phyloP scores from a whole-genome alignment of 805 yeast species.

The Lipomyces mesembrius region DNA sequence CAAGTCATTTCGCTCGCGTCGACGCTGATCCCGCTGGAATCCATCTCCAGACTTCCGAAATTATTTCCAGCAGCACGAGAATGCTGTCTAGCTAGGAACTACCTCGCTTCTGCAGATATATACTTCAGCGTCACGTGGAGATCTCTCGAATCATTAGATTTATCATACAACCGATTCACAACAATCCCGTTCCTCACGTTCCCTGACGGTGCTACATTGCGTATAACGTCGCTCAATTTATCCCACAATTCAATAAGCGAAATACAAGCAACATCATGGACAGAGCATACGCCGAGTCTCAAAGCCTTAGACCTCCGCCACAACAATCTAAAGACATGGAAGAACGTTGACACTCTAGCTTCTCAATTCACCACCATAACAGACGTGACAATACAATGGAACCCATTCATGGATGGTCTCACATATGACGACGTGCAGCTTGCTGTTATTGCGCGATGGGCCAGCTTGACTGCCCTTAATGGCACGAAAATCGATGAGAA shows the following conservation, averaged over 20 bases:
- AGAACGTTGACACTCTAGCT: conserved; percentile 53
- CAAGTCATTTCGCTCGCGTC: conserved; percentile 37
- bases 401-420: conserved; percentile 52
- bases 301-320: conserved; percentile 55
- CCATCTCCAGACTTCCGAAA: conserved; percentile 28
- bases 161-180: conserved; percentile 53
- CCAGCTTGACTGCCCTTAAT: conserved; percentile 53
- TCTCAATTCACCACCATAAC: conserved; percentile 50
- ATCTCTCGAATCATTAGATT: conserved; percentile 42
- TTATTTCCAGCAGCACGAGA: conserved; percentile 50
- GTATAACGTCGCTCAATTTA: conserved; percentile 45
- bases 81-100: conserved; percentile 48
- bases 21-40: conserved; percentile 29
- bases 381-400: conserved; percentile 56
- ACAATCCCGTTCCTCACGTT: conserved; percentile 41
- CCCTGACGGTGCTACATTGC: conserved; percentile 5
- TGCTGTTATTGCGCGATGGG: conserved; percentile 55
- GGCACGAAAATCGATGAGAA: conserved; percentile 57
- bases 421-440: conserved; percentile 42
- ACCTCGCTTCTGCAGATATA: neutral
- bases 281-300: conserved; percentile 26
- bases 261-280: neutral
- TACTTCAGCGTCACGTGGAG: conserved; percentile 21
- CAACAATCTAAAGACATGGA: conserved; percentile 57
- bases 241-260: conserved; percentile 48